phyloP scores from a whole-genome alignment of 139 green algal genomes.

The Mesotaenium endlicherianum region DNA sequence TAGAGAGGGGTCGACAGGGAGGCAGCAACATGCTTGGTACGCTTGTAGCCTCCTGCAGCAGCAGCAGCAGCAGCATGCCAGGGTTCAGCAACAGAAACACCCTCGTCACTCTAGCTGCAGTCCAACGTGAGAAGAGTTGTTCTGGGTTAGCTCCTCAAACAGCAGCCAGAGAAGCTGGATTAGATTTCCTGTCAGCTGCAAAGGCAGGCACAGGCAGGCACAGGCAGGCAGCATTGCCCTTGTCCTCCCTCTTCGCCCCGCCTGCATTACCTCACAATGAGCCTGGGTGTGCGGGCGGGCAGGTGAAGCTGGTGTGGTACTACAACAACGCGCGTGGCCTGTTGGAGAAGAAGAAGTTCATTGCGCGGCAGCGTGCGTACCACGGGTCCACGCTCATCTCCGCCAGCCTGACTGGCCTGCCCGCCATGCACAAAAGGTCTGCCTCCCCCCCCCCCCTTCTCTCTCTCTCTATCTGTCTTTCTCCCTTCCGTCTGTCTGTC shows the following conservation, averaged over 20 bases:
- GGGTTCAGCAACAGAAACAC: too few relatives aligned
- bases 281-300: not conserved
- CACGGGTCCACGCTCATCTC: conserved; percentile 52
- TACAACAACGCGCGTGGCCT: conserved; percentile 54
- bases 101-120: too few relatives aligned
- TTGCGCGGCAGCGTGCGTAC: conserved; percentile 46
- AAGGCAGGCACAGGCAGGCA: not conserved
- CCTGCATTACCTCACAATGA: too few relatives aligned
- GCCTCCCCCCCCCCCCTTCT: not conserved
- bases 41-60: too few relatives aligned
- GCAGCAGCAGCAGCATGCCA: too few relatives aligned
- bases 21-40: too few relatives aligned
- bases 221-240: not conserved
- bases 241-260: not conserved
- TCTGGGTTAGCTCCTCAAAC: too few relatives aligned
- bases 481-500: not conserved
- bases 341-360: conserved; percentile 61
- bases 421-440: conserved; percentile 41
- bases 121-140: too few relatives aligned
- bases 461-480: not conserved
- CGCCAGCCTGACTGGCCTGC: conserved; percentile 49
- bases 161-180: not conserved
- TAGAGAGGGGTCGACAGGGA: too few relatives aligned
- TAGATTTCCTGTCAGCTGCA: not conserved
- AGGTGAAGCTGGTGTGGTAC: conserved; percentile 60